These are phyloP conservation scores for Candida coquimbonensis DNA, from an alignment of 805 yeast genomes.

Conservation along the genomic window DNA sequence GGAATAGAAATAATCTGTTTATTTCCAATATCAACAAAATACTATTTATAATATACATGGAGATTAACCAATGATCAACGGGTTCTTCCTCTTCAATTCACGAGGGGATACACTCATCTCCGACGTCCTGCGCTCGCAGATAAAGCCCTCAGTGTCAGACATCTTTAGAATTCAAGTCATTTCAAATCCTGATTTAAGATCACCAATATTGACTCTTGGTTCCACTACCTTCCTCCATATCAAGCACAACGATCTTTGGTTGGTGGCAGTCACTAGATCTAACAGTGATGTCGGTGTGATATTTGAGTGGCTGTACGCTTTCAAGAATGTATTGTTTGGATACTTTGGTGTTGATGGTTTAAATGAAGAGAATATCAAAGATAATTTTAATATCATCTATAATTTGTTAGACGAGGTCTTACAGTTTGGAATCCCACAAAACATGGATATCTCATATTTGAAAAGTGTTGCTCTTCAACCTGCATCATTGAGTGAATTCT, in stretches of 20 bases:
- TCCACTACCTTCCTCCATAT: constrained; percentile 87
- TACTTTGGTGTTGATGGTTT: constrained; percentile 24
- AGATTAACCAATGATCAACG: not conserved
- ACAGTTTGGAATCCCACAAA: constrained; percentile 74
- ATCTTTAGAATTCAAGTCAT: constrained; percentile 92
- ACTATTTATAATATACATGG: too few species aligned
- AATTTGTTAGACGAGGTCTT: constrained; percentile 72
- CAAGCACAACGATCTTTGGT: constrained; percentile 55
- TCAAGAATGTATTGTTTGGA: constrained; percentile 46
- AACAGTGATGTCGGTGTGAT: constrained; percentile 79
- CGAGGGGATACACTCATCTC: constrained; percentile 83
- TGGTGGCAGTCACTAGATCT: constrained; percentile 84
- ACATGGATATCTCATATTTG: constrained; percentile 44
- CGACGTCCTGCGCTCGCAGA: constrained; percentile 64
- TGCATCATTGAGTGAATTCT: constrained; percentile 1
- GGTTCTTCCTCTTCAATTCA: constrained; percentile 62
- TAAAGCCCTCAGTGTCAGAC: constrained; percentile 73
- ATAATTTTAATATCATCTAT: constrained; percentile 62
- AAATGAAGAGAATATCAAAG: constrained; percentile 45
- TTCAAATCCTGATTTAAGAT: constrained; percentile 50
- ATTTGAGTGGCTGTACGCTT: constrained; percentile 67
- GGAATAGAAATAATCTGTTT: too few species aligned
- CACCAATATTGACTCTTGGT: constrained; percentile 80
- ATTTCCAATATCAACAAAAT: too few species aligned
- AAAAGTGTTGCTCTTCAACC: constrained; percentile 27